Conservation (phyloP, 1,284 basidiomycete genomes). For the Fomitiporia mediterranea region DNA sequence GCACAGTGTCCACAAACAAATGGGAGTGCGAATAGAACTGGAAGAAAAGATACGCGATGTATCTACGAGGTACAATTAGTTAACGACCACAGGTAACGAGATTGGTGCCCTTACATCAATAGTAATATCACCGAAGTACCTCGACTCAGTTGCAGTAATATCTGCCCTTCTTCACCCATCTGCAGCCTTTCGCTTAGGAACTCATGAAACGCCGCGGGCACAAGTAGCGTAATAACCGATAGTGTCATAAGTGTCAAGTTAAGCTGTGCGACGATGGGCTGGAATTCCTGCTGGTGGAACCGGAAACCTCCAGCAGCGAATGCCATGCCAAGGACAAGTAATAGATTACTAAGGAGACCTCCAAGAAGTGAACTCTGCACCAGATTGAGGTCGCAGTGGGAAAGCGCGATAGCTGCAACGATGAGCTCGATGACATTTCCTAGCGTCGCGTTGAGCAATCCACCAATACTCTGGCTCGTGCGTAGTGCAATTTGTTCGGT, state of each 20-base stretch:
- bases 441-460: slow-evolving; percentile 57
- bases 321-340: slow-evolving; percentile 64
- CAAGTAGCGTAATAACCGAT: slow-evolving; percentile 51
- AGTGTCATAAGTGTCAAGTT: slow-evolving; percentile 61
- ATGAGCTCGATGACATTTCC: slow-evolving; percentile 56
- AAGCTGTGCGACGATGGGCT: slow-evolving; percentile 57
- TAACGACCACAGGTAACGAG: background rate
- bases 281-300: slow-evolving; percentile 61
- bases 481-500: slow-evolving; percentile 61
- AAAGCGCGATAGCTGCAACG: slow-evolving; percentile 40
- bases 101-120: slow-evolving; percentile 43
- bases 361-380: slow-evolving; percentile 62
- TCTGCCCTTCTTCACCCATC: slow-evolving; percentile 32
- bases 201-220: slow-evolving; percentile 55
- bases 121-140: slow-evolving; percentile 54
- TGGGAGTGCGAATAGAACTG: slow-evolving; percentile 61
- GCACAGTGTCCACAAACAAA: slow-evolving; percentile 45
- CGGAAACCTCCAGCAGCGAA: slow-evolving; percentile 54
- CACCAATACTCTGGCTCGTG: slow-evolving; percentile 53
- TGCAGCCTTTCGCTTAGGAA: slow-evolving; percentile 36
- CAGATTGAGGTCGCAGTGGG: slow-evolving; percentile 57
- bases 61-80: slow-evolving; percentile 29
- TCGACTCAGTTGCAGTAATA: slow-evolving; percentile 39
- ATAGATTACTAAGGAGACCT: slow-evolving; percentile 57
- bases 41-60: slow-evolving; percentile 41